phyloP scores from a whole-genome alignment of 2,329 filamentous ascomycete species.

The Penicillium concentricum region DNA sequence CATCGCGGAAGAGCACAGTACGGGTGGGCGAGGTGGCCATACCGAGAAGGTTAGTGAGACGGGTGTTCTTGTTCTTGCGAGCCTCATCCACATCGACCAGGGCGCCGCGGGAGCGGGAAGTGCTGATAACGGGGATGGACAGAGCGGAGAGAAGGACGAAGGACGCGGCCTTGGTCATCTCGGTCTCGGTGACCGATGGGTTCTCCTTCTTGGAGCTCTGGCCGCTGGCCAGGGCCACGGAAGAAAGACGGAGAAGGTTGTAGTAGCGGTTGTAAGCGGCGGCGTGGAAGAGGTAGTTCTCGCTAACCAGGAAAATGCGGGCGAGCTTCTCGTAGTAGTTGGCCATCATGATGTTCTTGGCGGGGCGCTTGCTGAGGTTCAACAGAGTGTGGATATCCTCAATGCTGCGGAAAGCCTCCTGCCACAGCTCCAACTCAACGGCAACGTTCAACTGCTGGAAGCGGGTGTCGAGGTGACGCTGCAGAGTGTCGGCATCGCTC shows the following conservation, averaged over 20 bases:
- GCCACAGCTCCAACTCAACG: constrained; percentile 96
- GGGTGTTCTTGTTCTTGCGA: constrained; percentile 97
- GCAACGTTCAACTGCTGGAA: constrained; percentile 99
- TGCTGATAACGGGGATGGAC: constrained; percentile 99
- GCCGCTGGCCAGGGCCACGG: constrained; percentile 75
- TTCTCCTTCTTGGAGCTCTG: constrained; percentile 93
- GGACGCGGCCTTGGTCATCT: constrained; percentile 90
- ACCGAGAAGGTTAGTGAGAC: constrained; percentile 90
- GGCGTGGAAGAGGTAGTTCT: constrained; percentile 99
- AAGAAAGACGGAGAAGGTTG: constrained; percentile 89
- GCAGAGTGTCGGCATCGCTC: constrained; percentile 93
- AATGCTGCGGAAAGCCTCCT: constrained; percentile 98
- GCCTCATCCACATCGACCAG: constrained; percentile 96
- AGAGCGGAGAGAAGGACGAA: constrained; percentile 94
- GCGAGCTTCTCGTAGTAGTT: constrained; percentile 99
- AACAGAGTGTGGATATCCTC: constrained; percentile 98
- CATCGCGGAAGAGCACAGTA: constrained; percentile 90
- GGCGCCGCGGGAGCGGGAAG: constrained; percentile 88
- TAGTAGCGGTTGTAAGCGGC: constrained; percentile 98
- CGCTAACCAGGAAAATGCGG: constrained; percentile 95
- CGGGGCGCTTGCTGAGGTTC: constrained; percentile 94
- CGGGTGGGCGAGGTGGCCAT: constrained; percentile 89
- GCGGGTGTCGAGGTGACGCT: constrained; percentile 94
- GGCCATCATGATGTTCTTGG: constrained; percentile 99
- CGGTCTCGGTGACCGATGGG: constrained; percentile 81